Evolutionary conservation across 257 asterid genomes (phyloP).

Genomic region (Ocimum tenuiflorum): DNA sequence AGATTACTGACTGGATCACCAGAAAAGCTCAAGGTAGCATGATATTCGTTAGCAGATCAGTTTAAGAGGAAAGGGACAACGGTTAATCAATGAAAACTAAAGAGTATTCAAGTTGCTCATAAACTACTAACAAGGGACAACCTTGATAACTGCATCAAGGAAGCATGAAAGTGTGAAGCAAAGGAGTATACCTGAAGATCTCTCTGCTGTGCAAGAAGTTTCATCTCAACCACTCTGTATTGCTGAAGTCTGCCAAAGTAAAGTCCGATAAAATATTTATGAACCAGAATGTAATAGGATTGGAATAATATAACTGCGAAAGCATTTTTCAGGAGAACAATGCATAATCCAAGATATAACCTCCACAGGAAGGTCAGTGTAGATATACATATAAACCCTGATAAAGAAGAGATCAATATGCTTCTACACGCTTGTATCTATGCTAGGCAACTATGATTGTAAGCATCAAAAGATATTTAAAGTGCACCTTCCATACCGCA

Average conservation of each 20-base stretch:
- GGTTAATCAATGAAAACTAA: neutral
- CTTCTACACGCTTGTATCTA: neutral
- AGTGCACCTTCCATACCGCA: neutral
- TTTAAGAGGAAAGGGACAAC: neutral
- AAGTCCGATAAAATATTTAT: neutral
- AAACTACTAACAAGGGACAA: neutral
- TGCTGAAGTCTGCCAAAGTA: constrained; percentile 45
- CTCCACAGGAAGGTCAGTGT: neutral
- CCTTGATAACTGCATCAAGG: neutral
- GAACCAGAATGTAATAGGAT: neutral
- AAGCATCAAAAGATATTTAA: neutral
- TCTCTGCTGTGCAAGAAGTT: constrained; percentile 59
- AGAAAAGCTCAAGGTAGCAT: neutral
- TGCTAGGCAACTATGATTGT: neutral
- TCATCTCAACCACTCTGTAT: constrained; percentile 58
- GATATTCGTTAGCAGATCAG: neutral
- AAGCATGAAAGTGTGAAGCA: neutral
- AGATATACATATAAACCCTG: neutral
- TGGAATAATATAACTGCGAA: neutral
- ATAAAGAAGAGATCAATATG: neutral
- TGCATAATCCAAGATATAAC: neutral
- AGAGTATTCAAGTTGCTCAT: neutral
- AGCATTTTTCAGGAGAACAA: neutral
- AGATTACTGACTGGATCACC: neutral
- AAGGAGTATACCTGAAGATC: constrained; percentile 56